Evolutionary conservation across 768 basidiomycete species (phyloP).

Genomic region (Candolleomyces eurysporus): DNA sequence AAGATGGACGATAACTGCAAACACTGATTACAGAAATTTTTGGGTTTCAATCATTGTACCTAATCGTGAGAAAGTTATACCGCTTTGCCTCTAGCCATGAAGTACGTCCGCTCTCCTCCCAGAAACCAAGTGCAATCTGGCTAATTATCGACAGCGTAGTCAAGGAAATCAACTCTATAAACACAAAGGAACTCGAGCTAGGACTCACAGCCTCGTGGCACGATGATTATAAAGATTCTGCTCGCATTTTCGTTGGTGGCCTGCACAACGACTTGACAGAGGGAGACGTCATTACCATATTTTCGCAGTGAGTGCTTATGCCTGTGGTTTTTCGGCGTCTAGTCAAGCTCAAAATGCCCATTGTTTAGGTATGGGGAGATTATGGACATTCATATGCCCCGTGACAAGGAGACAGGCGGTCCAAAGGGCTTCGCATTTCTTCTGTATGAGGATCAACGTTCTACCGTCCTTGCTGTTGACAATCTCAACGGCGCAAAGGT

Average conservation of each 20-base stretch:
- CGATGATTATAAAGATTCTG: constrained; percentile 96
- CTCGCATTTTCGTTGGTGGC: constrained; percentile 92
- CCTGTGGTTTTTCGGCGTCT: not conserved
- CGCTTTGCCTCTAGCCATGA: constrained; percentile 49
- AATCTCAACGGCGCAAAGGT: constrained; percentile 96
- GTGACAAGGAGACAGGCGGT: constrained; percentile 92
- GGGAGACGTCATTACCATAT: constrained; percentile 95
- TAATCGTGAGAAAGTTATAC: constrained; percentile 38
- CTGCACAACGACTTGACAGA: constrained; percentile 88
- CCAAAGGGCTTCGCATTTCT: constrained; percentile 91
- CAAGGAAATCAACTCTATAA: constrained; percentile 91
- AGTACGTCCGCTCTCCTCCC: constrained; percentile 45
- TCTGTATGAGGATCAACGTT: constrained; percentile 99
- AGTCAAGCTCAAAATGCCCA: too few species aligned
- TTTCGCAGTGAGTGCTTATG: constrained; percentile 79
- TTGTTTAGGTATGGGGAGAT: constrained; percentile 86
- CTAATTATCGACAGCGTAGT: constrained; percentile 62
- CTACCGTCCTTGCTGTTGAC: constrained; percentile 94
- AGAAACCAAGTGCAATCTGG: constrained; percentile 5
- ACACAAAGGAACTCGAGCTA: constrained; percentile 83
- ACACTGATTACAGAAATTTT: constrained; percentile 25
- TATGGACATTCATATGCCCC: constrained; percentile 91
- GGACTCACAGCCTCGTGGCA: constrained; percentile 86
- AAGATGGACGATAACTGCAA: constrained; percentile 14
- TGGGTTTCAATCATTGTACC: not conserved